Base-by-base conservation (phyloP, 2,329 filamentous ascomycete species). In the Colletotrichum lini region DNA sequence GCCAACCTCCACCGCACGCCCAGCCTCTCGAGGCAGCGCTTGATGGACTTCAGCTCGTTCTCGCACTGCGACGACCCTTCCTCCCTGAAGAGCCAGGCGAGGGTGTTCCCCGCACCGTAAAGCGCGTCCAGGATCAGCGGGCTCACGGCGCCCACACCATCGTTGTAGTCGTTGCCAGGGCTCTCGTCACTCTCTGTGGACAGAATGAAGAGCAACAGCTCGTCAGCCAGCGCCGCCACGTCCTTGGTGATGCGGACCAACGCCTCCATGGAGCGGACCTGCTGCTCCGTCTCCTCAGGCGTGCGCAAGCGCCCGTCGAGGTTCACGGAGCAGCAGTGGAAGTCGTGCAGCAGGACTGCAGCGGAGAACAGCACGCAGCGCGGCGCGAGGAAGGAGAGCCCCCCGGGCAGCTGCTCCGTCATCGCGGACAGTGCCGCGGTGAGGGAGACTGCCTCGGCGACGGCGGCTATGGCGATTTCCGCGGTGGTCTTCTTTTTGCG, bases 31-130 rank as follows among this genome's bases (percentile, higher is more conserved):
- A 83, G 68, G 42, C 75, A 76, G 63, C 76, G 69, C 59, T 77
- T 75, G 35, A 82, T 75, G 30, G 76, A 74, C 9, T 79, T 78
- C 47, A 82, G 58, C 1, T 76, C 78, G 16, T 70, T 73, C 62
- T 68, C 73, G 62, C 74, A 77, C n/a, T 73, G 75, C 23, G 73
- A 73, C 65, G 80, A 77, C 3, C 82, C 81, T 57, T 75, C 79
- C 74, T 83, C 82, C 60, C 80, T 76, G 70, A 79, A 79, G 45
- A 81, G 65, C 82, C 82, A 83, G 12, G 80, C 80, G 52, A 79
- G 78, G 40, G 79, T 80, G n/a, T 78, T 73, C 49, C 80, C 77
- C 13, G 78, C 80, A n/a, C 75, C 76, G 67, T 84, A 84, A n/a
- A 83, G 47, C 12, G 76, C 74, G 72, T 83, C 81, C 72, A 84